Conservation (phyloP, 1,139 yeast species). For the Pichia inconspicua region DNA sequence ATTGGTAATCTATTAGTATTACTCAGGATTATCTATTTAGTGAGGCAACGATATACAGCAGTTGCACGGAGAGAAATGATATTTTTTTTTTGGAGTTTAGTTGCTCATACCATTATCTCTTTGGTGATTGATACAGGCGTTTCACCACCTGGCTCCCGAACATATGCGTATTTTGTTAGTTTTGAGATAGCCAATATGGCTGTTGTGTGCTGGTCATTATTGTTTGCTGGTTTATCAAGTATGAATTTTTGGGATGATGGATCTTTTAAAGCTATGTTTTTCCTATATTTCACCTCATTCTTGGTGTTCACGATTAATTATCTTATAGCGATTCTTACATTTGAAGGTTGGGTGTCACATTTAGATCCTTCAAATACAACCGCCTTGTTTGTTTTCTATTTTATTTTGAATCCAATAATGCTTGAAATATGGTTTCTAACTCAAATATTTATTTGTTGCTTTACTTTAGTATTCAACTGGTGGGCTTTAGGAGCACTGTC, state of each 20-base stretch:
- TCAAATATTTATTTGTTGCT: conserved; percentile 62
- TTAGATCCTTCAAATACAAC: conserved; percentile 40
- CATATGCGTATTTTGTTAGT: conserved; percentile 78
- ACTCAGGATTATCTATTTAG: conserved; percentile 67
- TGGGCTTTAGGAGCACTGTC: conserved; percentile 86
- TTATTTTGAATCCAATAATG: conserved; percentile 61
- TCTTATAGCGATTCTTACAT: conserved; percentile 61
- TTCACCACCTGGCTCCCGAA: conserved; percentile 69
- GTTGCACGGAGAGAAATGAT: conserved; percentile 87
- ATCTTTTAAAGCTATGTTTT: conserved; percentile 53
- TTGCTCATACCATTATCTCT: conserved; percentile 53
- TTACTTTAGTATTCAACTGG: conserved; percentile 54
- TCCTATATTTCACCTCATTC: conserved; percentile 41
- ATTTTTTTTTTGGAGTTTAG: conserved; percentile 55
- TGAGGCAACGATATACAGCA: conserved; percentile 82
- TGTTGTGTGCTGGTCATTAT: conserved; percentile 59
- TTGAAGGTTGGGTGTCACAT: conserved; percentile 53
- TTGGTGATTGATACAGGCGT: conserved; percentile 89
- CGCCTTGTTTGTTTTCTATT: conserved; percentile 61
- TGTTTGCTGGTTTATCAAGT: conserved; percentile 70
- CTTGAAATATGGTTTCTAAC: conserved; percentile 56
- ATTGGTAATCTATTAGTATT: conserved; percentile 62
- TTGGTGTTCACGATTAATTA: conserved; percentile 58
- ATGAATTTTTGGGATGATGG: conserved; percentile 96
- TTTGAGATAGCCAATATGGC: conserved; percentile 70